These are phyloP conservation scores for Scheffersomyces quercinus DNA, from an alignment of 1,139 yeast species.

Conservation along the genomic window DNA sequence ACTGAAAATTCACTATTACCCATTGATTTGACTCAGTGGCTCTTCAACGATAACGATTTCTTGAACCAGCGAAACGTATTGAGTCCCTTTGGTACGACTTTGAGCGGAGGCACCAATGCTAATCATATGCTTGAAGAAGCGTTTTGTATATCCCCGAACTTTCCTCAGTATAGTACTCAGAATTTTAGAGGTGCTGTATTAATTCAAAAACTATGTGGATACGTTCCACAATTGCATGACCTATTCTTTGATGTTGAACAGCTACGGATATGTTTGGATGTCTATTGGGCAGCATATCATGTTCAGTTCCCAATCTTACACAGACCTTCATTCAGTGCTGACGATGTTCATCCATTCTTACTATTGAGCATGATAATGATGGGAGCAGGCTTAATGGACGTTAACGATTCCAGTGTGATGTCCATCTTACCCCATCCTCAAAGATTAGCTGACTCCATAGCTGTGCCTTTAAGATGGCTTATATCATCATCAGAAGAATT, in stretches of 20 bases:
- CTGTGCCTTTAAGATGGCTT: conserved; percentile 61
- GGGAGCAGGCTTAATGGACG: conserved; percentile 1
- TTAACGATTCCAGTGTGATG: neutral
- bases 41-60: neutral
- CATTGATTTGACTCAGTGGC: conserved; percentile 1
- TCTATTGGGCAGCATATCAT: conserved; percentile 2
- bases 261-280: conserved; percentile 1
- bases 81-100: neutral
- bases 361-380: conserved; percentile 2
- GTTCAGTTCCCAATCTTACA: conserved; percentile 4
- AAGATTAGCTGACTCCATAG: conserved; percentile 36
- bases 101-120: neutral
- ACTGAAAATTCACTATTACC: neutral
- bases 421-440: conserved; percentile 10
- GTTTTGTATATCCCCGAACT: neutral
- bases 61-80: neutral
- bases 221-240: conserved; percentile 1
- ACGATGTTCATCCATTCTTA: conserved; percentile 2
- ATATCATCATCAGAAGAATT: conserved; percentile 18
- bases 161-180: neutral
- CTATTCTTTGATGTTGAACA: neutral
- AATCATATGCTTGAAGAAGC: conserved; percentile 1
- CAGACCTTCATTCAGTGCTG: conserved; percentile 2
- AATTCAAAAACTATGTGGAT: neutral
- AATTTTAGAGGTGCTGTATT: neutral